These are phyloP conservation scores for Boletus sensibilis DNA, from an alignment of 768 basidiomycete species.

Conservation along the genomic window DNA sequence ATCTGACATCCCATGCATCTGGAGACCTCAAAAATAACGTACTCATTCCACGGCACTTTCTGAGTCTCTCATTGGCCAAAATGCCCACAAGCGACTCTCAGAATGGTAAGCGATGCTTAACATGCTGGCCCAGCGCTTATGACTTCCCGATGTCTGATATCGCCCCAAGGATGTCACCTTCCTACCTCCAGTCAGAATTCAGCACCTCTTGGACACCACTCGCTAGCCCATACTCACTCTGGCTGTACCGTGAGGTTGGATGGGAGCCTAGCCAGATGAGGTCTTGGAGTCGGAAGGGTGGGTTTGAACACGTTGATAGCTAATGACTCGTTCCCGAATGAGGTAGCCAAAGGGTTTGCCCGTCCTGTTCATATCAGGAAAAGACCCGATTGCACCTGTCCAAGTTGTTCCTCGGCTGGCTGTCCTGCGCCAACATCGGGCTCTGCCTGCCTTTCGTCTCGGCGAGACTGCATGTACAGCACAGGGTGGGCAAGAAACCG, in stretches of 20 bases:
- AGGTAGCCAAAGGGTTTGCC: slow-evolving; percentile 56
- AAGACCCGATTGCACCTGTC: slow-evolving; percentile 30
- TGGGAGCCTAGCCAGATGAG: slow-evolving; percentile 70
- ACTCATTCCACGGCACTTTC: too few species aligned
- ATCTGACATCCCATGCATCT: slow-evolving; percentile 42
- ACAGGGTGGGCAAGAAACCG: not conserved
- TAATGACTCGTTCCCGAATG: slow-evolving; percentile 2
- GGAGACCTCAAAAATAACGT: too few species aligned
- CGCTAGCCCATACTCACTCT: slow-evolving; percentile 76
- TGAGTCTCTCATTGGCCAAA: too few species aligned
- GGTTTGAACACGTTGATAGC: not conserved
- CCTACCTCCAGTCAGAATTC: slow-evolving; percentile 75
- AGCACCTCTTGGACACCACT: slow-evolving; percentile 70
- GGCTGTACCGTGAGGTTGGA: slow-evolving; percentile 85
- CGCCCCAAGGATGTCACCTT: slow-evolving; percentile 92
- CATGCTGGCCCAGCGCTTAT: too few species aligned
- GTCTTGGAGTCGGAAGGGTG: slow-evolving; percentile 5
- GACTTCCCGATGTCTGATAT: too few species aligned
- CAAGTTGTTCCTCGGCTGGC: not conserved
- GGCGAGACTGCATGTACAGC: not conserved
- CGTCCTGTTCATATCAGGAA: slow-evolving; percentile 96
- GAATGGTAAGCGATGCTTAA: too few species aligned
- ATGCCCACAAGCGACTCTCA: too few species aligned
- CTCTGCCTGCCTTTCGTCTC: not conserved
- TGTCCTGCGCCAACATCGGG: not conserved